A percentile compares a stretch with the other conserved stretches of the same genome.
phyloP scores from a whole-genome alignment of 1,284 basidiomycete species.

The Peniophora sp. region DNA sequence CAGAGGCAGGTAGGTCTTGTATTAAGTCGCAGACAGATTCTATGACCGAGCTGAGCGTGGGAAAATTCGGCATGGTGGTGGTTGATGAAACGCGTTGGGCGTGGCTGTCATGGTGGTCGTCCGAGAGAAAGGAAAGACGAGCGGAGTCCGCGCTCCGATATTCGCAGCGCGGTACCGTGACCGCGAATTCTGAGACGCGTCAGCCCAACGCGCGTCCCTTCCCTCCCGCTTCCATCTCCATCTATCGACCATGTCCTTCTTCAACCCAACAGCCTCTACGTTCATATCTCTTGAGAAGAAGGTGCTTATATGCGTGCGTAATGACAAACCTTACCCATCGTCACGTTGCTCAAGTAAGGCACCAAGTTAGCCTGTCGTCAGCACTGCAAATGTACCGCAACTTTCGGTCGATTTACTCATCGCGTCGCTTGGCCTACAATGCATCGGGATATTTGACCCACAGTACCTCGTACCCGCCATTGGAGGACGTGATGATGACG shows the following conservation, averaged over 20 bases:
- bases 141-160: no score
- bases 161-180: slow-evolving; percentile 2
- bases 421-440: slow-evolving; percentile 48
- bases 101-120: no score
- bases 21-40: no score
- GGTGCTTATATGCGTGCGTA: slow-evolving; percentile 39
- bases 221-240: neutral
- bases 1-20: no score
- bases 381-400: slow-evolving; percentile 73
- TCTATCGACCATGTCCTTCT: slow-evolving; percentile 2
- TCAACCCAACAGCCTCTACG: slow-evolving; percentile 18
- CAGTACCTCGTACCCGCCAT: slow-evolving; percentile 59
- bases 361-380: slow-evolving; percentile 61
- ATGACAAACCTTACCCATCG: slow-evolving; percentile 4
- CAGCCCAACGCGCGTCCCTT: neutral
- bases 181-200: neutral
- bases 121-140: no score
- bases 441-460: slow-evolving; percentile 56
- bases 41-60: no score
- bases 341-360: slow-evolving; percentile 7
- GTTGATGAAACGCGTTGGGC: no score
- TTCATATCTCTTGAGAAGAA: slow-evolving; percentile 34
- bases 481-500: slow-evolving; percentile 54
- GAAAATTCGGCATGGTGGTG: no score
- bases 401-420: slow-evolving; percentile 70